Percentiles rank a stretch among this genome's conserved stretches.
Conservation (phyloP, 2,329 filamentous ascomycete genomes). For the Phyllosticta ampelicida region DNA sequence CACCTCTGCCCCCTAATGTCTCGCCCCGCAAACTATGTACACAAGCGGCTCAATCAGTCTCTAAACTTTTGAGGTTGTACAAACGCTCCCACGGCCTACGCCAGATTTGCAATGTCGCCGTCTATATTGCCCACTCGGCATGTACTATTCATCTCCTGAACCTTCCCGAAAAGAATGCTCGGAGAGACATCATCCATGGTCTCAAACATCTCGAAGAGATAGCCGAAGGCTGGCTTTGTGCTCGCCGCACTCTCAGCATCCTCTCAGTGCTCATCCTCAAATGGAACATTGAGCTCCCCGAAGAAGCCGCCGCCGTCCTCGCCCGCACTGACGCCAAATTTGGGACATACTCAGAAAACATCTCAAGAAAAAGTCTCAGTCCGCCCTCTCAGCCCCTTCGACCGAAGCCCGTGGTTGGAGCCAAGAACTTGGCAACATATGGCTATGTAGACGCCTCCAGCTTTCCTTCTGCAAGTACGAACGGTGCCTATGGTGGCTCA, state of each 20-base stretch:
- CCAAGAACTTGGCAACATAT: conserved; percentile 1
- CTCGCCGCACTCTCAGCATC: conserved; percentile 73
- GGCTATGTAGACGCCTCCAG: not conserved
- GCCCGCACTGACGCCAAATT: conserved; percentile 69
- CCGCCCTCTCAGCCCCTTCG: conserved; percentile 12
- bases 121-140: conserved; percentile 90
- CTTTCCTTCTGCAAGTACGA: not conserved
- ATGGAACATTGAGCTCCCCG: conserved; percentile 78
- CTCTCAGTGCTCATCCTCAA: conserved; percentile 76
- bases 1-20: conserved; percentile 74
- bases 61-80: conserved; percentile 87
- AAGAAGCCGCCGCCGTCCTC: conserved; percentile 70
- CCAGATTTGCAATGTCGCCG: conserved; percentile 92
- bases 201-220: conserved; percentile 92
- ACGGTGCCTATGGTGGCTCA: not conserved
- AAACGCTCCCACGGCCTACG: conserved; percentile 83
- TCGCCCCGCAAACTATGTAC: conserved; percentile 87
- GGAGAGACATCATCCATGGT: conserved; percentile 79
- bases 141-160: conserved; percentile 93
- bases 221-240: conserved; percentile 87
- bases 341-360: conserved; percentile 45
- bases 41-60: conserved; percentile 78
- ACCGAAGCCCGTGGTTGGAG: not conserved
- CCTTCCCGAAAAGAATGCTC: conserved; percentile 81
- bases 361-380: conserved; percentile 1